Conservation (phyloP, 768 basidiomycete genomes). For the Tulasnella calospora region DNA sequence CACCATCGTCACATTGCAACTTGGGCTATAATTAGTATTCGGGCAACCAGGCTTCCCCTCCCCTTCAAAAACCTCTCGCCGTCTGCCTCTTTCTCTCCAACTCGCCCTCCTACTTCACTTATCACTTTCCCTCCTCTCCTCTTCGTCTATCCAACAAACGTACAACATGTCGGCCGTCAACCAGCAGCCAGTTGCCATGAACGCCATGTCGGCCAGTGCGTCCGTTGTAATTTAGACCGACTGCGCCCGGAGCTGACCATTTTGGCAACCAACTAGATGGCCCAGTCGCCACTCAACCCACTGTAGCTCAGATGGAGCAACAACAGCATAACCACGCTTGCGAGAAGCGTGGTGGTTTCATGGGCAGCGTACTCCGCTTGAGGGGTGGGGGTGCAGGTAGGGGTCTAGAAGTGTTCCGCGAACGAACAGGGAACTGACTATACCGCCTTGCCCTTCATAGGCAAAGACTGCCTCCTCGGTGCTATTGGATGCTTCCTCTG, state of each 20-base stretch:
- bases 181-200: conserved; percentile 24
- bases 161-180: conserved; percentile 11
- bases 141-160: neutral
- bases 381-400: conserved; percentile 24
- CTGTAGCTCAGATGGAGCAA: conserved; percentile 13
- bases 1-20: neutral
- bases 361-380: conserved; percentile 19
- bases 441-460: neutral
- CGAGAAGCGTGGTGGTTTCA: conserved; percentile 4
- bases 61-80: conserved; percentile 1
- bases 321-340: conserved; percentile 1
- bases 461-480: conserved; percentile 21
- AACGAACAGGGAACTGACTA: neutral
- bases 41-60: neutral
- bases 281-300: neutral
- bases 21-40: neutral
- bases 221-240: neutral
- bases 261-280: neutral
- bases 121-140: neutral
- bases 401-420: neutral
- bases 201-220: conserved; percentile 15
- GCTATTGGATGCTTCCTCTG: conserved; percentile 24
- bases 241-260: neutral
- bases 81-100: neutral
- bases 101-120: neutral